Conservation (phyloP, 257 asterid genomes). For the Fraxinus excelsior region DNA sequence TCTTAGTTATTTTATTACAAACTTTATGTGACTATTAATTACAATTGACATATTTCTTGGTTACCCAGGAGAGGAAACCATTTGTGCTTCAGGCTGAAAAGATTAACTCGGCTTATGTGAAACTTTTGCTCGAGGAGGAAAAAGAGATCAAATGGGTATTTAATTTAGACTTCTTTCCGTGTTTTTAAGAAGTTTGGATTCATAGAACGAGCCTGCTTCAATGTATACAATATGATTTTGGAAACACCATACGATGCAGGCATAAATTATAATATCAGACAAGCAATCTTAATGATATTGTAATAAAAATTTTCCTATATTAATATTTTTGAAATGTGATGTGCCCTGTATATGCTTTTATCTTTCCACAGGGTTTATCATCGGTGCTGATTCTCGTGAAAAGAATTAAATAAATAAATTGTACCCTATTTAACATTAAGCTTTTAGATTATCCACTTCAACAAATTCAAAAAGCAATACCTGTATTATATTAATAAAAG, state of each 20-base stretch:
- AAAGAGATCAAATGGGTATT: slow-evolving; percentile 37
- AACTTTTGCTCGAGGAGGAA: slow-evolving; percentile 40
- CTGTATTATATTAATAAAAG: not conserved
- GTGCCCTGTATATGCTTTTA: not conserved
- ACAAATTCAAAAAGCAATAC: not conserved
- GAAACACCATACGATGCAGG: not conserved
- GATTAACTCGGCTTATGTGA: slow-evolving; percentile 37
- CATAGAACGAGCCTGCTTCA: not conserved
- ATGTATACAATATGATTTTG: not conserved
- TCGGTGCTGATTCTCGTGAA: not conserved
- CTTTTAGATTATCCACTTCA: not conserved
- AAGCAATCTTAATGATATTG: not conserved
- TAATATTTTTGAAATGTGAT: not conserved
- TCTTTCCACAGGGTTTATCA: not conserved
- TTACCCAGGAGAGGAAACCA: slow-evolving; percentile 43
- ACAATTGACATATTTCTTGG: slow-evolving; percentile 7
- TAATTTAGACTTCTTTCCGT: not conserved
- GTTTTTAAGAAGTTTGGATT: not conserved
- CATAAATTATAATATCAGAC: not conserved
- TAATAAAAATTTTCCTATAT: not conserved
- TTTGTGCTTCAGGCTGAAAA: slow-evolving; percentile 42
- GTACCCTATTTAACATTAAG: not conserved
- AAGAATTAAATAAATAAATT: not conserved
- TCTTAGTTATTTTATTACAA: not conserved
- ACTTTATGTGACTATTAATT: not conserved